Evolutionary conservation across 192 early-diverging fungal genomes (phyloP).

Genomic region (Chytriomyces sp.): DNA sequence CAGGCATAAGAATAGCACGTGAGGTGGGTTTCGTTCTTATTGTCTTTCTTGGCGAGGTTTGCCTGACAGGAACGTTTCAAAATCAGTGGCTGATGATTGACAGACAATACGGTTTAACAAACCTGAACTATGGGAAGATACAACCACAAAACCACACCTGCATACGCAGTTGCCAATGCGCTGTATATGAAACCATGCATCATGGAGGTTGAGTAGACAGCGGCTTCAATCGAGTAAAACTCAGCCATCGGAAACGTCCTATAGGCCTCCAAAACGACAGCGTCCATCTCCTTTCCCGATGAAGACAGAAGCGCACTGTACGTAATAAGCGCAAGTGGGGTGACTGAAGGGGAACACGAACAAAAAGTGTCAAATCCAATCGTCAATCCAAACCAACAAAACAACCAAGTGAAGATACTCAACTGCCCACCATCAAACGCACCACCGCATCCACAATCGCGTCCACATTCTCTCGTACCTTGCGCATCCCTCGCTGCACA

Average conservation of each 20-base stretch:
- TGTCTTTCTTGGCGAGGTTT: too few relatives aligned
- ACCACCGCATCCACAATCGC: not conserved
- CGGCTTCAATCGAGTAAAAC: not conserved
- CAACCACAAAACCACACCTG: not conserved
- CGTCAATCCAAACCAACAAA: too few relatives aligned
- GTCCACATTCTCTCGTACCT: not conserved
- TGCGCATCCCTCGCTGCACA: not conserved
- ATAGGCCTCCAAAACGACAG: not conserved
- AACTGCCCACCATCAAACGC: not conserved
- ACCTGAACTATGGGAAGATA: conserved; percentile 18
- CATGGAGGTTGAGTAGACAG: not conserved
- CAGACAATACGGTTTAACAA: too few relatives aligned
- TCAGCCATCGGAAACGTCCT: not conserved
- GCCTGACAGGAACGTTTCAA: too few relatives aligned
- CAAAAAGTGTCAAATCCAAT: too few relatives aligned
- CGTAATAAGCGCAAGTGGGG: conserved; percentile 14
- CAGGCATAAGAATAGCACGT: too few relatives aligned
- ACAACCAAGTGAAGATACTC: not conserved
- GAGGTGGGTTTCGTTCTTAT: too few relatives aligned
- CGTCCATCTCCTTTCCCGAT: not conserved
- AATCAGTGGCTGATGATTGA: too few relatives aligned
- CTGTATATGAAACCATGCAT: not conserved
- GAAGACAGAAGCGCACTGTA: conserved; percentile 4
- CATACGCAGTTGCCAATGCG: not conserved
- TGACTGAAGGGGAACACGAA: not conserved